Conservation (phyloP, 179 eudicot species). For the Spergularia azorica region DNA sequence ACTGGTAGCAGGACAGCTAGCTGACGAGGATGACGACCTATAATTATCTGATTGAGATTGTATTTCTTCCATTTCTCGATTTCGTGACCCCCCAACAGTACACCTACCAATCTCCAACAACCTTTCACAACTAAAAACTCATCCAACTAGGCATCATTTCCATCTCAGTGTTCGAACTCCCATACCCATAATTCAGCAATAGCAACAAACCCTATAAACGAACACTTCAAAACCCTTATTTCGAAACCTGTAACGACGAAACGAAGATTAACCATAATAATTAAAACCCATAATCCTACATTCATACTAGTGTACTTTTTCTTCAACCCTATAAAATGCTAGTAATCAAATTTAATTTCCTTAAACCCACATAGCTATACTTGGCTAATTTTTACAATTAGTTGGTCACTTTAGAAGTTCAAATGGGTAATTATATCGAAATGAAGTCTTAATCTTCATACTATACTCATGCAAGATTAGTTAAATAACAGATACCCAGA, state of each 20-base stretch:
- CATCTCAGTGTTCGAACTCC: neutral
- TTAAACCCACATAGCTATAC: neutral
- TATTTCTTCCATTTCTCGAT: constrained; percentile 78
- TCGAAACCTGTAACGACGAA: constrained; percentile 6
- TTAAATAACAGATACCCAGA: constrained; percentile 19
- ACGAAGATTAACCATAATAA: neutral
- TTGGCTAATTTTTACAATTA: neutral
- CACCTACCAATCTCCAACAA: neutral
- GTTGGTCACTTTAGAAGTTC: neutral
- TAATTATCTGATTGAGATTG: constrained; percentile 87
- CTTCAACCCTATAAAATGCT: neutral
- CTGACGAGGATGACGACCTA: constrained; percentile 95
- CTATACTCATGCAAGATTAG: neutral
- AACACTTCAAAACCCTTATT: constrained; percentile 7
- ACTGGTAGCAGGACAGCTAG: constrained; percentile 87
- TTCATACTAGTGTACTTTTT: neutral
- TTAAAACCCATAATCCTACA: neutral
- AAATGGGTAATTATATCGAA: too few species aligned
- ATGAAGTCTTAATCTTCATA: neutral
- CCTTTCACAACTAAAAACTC: constrained; percentile 12
- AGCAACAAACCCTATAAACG: neutral
- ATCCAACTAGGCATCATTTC: neutral
- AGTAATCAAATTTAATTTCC: neutral
- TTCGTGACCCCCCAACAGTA: neutral
- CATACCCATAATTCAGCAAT: neutral